Percentiles rank a stretch among this genome's conserved stretches.
Evolutionary conservation across 768 basidiomycete genomes (phyloP).

Genomic region (Mycena latifolia): DNA sequence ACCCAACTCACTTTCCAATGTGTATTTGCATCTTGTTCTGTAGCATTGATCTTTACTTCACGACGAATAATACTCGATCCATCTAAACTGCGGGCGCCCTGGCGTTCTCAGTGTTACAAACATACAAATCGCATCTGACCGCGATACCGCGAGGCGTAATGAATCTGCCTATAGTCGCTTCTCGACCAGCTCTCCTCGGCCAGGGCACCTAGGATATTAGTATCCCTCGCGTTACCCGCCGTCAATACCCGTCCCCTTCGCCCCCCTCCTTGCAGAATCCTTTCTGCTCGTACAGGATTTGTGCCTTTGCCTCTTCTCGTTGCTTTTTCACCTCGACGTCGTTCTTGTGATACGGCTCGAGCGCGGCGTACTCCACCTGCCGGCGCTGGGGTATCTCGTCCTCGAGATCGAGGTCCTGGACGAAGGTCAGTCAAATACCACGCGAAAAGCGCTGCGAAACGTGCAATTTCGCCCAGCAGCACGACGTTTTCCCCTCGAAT

Average conservation of each 20-base stretch:
- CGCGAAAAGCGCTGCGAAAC: slow-evolving; percentile 45
- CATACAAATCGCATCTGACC: slow-evolving; percentile 34
- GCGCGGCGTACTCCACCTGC: slow-evolving; percentile 77
- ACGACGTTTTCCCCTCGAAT: slow-evolving; percentile 99
- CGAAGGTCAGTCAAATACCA: slow-evolving; percentile 16
- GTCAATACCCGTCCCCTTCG: slow-evolving; percentile 95
- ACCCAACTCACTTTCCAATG: slow-evolving; percentile 31
- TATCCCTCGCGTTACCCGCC: slow-evolving; percentile 11
- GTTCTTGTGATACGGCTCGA: slow-evolving; percentile 79
- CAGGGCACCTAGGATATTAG: slow-evolving; percentile 20
- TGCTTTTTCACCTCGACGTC: slow-evolving; percentile 82
- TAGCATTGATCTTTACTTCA: slow-evolving; percentile 27
- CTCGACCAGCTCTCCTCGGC: slow-evolving; percentile 19
- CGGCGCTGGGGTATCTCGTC: slow-evolving; percentile 82
- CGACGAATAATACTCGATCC: slow-evolving; percentile 22
- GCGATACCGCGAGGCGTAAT: slow-evolving; percentile 40
- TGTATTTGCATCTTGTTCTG: slow-evolving; percentile 37
- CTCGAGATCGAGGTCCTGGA: slow-evolving; percentile 91
- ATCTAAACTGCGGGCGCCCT: slow-evolving; percentile 17
- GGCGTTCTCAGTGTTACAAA: slow-evolving; percentile 27
- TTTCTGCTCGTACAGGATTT: slow-evolving; percentile 83
- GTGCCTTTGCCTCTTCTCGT: slow-evolving; percentile 86
- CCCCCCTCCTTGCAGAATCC: slow-evolving; percentile 97
- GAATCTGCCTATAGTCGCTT: slow-evolving; percentile 38
- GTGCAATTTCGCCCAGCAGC: slow-evolving; percentile 93